Base-by-base conservation (phyloP, 768 basidiomycete species). In the Rhizopogon vulgaris region DNA sequence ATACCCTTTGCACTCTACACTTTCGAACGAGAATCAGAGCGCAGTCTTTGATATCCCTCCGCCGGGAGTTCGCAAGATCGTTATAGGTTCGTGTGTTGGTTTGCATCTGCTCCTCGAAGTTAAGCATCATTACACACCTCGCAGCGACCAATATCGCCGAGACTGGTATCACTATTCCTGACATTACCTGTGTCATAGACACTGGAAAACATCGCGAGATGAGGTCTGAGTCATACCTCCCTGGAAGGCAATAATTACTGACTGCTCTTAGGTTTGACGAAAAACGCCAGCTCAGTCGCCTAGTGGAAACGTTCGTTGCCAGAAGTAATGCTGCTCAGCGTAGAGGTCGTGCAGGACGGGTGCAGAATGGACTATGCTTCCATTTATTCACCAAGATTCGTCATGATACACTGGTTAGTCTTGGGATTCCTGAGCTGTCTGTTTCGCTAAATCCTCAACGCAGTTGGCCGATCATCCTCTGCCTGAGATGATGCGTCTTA, bases 111-210 rank as follows among this genome's bases (percentile, higher is more conserved):
- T 53, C 49, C 50, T 55, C 52, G 50, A 53, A 61, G 8, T 39
- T 15, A 34, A 39, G 10, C 24, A 27, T 27, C 3, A 58, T 32
- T 56, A 4, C 11, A 9, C 14, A 22, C 49, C 15, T 39, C 24
- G 34, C 42, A 92, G 90, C 90, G 3, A 92, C 91, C 32, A 92
- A 95, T 62, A 92, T 94, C 59, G 89, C 92, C 14, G 95, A 99
- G 69, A 99, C 95, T 12, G 95, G 95, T 59, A 90, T 99, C 50
- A 99, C 96, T 1, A 99, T 99, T 51, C 95, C 95, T 6, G 96
- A 99, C 60, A 90, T 96, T 53, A 95, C 94, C 8, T 94, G 92
- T 58, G 95, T 97, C 22, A 92, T 98, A 54, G 95, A 99, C 63
- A 82, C 85, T 0, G 94, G 94, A 43, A 93, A 90, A 61, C 93